These are phyloP conservation scores for Apiotrichum gracile DNA, from an alignment of 1,284 basidiomycete species.

Conservation along the genomic window DNA sequence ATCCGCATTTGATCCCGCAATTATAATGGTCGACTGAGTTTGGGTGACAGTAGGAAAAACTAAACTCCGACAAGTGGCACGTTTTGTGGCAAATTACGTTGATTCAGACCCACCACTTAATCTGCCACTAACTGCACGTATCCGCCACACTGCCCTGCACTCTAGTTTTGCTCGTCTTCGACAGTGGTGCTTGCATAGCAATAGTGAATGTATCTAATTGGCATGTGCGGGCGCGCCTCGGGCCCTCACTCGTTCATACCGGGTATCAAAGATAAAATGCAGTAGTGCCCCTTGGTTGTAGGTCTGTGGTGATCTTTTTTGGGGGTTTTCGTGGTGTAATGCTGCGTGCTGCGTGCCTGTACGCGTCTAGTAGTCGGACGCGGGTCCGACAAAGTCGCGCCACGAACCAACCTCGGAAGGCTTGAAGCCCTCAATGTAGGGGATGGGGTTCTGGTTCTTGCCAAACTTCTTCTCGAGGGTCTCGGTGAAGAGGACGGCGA, in stretches of 20 bases:
- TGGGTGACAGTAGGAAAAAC: too few relatives aligned
- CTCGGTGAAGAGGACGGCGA: conserved; percentile 86
- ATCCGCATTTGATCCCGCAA: too few relatives aligned
- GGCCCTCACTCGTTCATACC: neutral
- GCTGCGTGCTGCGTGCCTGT: too few relatives aligned
- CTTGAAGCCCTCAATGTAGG: conserved; percentile 81
- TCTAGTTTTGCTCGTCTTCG: neutral
- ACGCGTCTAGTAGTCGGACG: conserved; percentile 25
- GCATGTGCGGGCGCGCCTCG: conserved; percentile 2
- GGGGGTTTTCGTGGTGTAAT: neutral
- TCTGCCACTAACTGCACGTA: too few relatives aligned
- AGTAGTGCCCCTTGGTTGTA: neutral
- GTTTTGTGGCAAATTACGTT: neutral
- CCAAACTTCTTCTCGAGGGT: conserved; percentile 83
- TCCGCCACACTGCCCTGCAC: neutral
- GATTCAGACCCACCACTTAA: too few relatives aligned
- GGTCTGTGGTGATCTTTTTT: neutral
- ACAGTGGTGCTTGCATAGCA: conserved; percentile 9
- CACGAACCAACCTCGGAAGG: conserved; percentile 91
- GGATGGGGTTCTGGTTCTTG: conserved; percentile 68
- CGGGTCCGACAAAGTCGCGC: conserved; percentile 71
- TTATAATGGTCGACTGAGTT: too few relatives aligned
- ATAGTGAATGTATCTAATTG: conserved; percentile 10
- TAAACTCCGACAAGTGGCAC: neutral
- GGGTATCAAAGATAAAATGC: conserved; percentile 11